Evolutionary conservation across 2,329 filamentous ascomycete species (phyloP).

Genomic region (Monosporascus ibericus): DNA sequence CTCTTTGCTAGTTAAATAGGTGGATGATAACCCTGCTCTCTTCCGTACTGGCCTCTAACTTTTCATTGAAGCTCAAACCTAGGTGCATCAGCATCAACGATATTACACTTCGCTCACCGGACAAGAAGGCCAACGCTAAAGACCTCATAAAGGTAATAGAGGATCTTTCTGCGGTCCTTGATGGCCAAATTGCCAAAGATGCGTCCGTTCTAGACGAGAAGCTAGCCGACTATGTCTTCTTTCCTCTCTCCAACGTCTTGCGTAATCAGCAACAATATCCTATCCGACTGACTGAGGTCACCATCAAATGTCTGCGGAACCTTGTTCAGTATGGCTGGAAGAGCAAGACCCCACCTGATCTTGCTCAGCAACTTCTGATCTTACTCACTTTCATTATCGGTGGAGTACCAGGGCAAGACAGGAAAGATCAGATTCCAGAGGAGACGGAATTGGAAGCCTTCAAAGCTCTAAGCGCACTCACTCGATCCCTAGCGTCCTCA

Average conservation of each 20-base stretch:
- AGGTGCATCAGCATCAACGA: slow-evolving; percentile 55
- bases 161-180: slow-evolving; percentile 41
- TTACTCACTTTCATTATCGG: slow-evolving; percentile 77
- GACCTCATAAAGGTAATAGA: slow-evolving; percentile 40
- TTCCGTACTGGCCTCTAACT: slow-evolving; percentile 4
- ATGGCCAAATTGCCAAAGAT: slow-evolving; percentile 36
- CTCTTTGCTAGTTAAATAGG: background rate
- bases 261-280: slow-evolving; percentile 68
- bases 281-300: slow-evolving; percentile 65
- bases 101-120: slow-evolving; percentile 43
- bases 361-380: slow-evolving; percentile 80
- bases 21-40: background rate
- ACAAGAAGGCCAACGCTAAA: slow-evolving; percentile 34
- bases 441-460: slow-evolving; percentile 71
- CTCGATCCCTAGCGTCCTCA: slow-evolving; percentile 51
- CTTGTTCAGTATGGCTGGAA: slow-evolving; percentile 78
- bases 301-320: slow-evolving; percentile 66
- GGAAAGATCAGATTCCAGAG: slow-evolving; percentile 50
- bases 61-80: slow-evolving; percentile 49
- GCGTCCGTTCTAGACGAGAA: slow-evolving; percentile 63
- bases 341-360: slow-evolving; percentile 58
- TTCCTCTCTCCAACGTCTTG: slow-evolving; percentile 83
- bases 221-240: slow-evolving; percentile 90
- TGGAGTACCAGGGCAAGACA: slow-evolving; percentile 55
- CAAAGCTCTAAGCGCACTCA: slow-evolving; percentile 60